These are phyloP conservation scores for Xylaria nigripes DNA, from an alignment of 495 filamentous ascomycete genomes.

Conservation along the genomic window DNA sequence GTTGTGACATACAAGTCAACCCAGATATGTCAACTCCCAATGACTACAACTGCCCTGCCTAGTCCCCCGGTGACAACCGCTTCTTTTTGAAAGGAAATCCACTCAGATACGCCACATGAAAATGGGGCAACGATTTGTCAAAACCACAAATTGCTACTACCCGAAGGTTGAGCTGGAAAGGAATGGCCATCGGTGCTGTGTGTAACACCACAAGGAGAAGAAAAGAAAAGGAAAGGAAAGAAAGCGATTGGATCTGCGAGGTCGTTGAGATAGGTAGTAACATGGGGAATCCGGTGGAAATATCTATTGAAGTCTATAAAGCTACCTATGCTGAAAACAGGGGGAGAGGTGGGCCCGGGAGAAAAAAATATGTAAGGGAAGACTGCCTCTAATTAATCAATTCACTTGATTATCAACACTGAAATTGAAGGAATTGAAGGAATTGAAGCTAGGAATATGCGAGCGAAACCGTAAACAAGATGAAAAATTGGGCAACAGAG, in stretches of 20 bases:
- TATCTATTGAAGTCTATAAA: too few species aligned
- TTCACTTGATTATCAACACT: not conserved
- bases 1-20: conserved; percentile 18
- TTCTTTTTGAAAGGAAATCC: conserved; percentile 9
- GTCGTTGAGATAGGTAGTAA: not conserved
- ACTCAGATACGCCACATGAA: not conserved
- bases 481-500: not conserved
- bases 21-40: conserved; percentile 20
- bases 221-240: not conserved
- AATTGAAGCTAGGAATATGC: not conserved
- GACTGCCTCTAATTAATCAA: not conserved
- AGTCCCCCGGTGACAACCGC: conserved; percentile 17
- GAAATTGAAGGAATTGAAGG: too few species aligned
- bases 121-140: not conserved
- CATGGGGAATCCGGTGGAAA: not conserved
- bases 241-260: not conserved
- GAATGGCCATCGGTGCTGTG: not conserved
- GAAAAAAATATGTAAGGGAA: not conserved
- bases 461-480: not conserved
- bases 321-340: too few species aligned
- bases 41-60: conserved; percentile 33
- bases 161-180: not conserved
- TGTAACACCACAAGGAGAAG: not conserved
- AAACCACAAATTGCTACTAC: not conserved
- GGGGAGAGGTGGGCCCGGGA: not conserved